These are phyloP conservation scores for Crithidia thermophila DNA, from an alignment of 208 protist genomes.

Conservation along the genomic window DNA sequence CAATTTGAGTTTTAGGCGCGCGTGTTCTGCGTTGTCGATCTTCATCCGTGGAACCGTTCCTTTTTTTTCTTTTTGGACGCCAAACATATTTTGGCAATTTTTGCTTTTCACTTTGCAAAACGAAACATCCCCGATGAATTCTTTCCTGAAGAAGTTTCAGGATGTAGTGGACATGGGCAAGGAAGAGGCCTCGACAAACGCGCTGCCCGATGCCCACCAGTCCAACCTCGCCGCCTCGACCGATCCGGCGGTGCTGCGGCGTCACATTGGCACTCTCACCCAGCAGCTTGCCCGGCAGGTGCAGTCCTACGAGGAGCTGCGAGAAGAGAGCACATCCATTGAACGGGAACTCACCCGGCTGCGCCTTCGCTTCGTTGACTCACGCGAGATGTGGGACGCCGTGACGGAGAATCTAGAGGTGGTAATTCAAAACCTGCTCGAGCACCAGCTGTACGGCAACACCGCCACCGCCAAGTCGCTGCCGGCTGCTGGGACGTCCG, in stretches of 20 bases:
- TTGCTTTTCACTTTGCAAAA: background rate
- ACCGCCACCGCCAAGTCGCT: background rate
- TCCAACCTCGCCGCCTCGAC: background rate
- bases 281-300: constrained; percentile 22
- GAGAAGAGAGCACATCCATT: constrained; percentile 37
- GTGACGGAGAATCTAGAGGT: constrained; percentile 29
- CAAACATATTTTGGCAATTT: too few species aligned
- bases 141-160: constrained; percentile 33
- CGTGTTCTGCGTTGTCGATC: too few species aligned
- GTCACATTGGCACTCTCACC: constrained; percentile 19
- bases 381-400: constrained; percentile 35
- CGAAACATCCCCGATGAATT: constrained; percentile 16
- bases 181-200: constrained; percentile 10
- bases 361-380: constrained; percentile 28
- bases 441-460: constrained; percentile 22
- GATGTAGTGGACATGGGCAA: constrained; percentile 38
- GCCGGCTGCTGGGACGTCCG: background rate
- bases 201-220: background rate
- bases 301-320: constrained; percentile 30
- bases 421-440: constrained; percentile 38
- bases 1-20: too few species aligned
- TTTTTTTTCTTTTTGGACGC: too few species aligned
- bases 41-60: too few species aligned
- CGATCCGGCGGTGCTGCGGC: constrained; percentile 15
- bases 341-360: constrained; percentile 34